Evolutionary conservation across 2,329 filamentous ascomycete genomes (phyloP).

Genomic region (Pseudogymnoascus sp.): DNA sequence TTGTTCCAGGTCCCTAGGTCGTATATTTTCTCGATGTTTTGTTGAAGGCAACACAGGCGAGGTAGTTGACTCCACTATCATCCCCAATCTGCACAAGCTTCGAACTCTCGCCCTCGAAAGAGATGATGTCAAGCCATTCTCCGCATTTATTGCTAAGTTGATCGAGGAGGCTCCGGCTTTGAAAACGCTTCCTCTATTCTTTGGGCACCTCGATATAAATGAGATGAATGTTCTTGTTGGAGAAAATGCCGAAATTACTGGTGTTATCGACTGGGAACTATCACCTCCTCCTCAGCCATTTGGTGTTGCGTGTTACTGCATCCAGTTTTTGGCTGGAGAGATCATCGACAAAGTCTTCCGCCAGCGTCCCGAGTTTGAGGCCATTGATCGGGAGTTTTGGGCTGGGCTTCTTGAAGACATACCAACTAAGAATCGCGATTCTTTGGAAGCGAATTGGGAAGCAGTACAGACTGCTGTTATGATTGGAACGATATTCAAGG

Average conservation of each 20-base stretch:
- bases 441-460: background rate
- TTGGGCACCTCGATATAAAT: background rate
- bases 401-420: constrained; percentile 8
- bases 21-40: background rate
- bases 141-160: background rate
- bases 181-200: background rate
- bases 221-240: constrained; percentile 7
- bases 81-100: background rate
- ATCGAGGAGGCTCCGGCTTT: background rate
- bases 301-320: constrained; percentile 9
- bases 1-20: background rate
- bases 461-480: background rate
- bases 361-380: background rate
- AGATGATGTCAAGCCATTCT: background rate
- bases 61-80: background rate
- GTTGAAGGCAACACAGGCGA: background rate
- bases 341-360: background rate
- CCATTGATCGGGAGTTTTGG: constrained; percentile 1
- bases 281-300: constrained; percentile 10
- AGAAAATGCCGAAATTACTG: constrained; percentile 9
- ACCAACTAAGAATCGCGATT: background rate
- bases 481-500: constrained; percentile 6
- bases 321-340: constrained; percentile 10
- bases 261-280: constrained; percentile 13
- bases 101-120: background rate